These are phyloP conservation scores for Phyllosticta citribraziliensis DNA, from an alignment of 2,329 filamentous ascomycete species.

Conservation along the genomic window DNA sequence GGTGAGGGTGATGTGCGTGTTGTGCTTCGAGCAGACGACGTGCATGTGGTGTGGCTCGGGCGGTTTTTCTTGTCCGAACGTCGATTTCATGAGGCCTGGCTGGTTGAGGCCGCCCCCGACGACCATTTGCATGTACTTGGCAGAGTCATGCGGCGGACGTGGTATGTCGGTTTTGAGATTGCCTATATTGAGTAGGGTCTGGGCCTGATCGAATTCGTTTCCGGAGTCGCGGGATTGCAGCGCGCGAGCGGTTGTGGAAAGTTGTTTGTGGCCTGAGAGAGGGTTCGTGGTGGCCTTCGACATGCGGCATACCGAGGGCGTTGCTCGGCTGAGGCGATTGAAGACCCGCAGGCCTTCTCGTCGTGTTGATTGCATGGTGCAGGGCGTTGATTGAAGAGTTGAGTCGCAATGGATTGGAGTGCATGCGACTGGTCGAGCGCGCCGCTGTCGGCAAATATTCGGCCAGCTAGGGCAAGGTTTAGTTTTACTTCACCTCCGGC, in stretches of 20 bases:
- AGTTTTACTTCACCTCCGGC: not conserved
- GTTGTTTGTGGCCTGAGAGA: not conserved
- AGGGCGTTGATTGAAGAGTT: not conserved
- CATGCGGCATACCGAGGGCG: not conserved
- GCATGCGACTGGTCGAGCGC: not conserved
- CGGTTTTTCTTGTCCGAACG: not conserved
- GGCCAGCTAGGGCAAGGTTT: not conserved
- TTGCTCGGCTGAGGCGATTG: not conserved
- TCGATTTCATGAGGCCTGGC: not conserved
- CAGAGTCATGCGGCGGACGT: not conserved
- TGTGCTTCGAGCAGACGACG: conserved; percentile 82
- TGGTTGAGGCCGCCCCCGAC: not conserved
- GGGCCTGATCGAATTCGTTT: not conserved
- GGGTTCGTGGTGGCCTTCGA: not conserved
- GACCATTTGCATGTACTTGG: not conserved
- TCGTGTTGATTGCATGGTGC: not conserved
- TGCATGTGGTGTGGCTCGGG: conserved; percentile 72
- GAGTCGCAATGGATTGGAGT: not conserved
- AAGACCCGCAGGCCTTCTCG: not conserved
- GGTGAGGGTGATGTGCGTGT: conserved; percentile 86
- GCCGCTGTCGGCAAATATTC: not conserved
- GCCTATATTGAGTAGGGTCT: not conserved
- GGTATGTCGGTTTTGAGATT: not conserved
- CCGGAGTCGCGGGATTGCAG: not conserved
- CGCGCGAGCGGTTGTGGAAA: not conserved